Evolutionary conservation across 2,329 filamentous ascomycete species (phyloP).

Genomic region (Cladobotryum protrusum): DNA sequence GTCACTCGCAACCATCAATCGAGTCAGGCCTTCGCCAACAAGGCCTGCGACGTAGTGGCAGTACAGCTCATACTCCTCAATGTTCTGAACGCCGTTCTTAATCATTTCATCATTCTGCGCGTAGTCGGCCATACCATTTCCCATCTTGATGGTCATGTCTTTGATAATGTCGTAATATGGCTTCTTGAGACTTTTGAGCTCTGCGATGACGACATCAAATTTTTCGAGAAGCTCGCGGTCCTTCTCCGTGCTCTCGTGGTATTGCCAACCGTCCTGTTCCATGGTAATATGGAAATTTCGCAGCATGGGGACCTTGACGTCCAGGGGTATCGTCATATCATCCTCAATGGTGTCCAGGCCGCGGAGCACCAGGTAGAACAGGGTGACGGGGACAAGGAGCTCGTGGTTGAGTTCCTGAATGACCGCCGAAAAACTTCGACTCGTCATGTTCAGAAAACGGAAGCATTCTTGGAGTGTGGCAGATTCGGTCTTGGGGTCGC

Average conservation of each 20-base stretch:
- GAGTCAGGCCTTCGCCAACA: slow-evolving; percentile 90
- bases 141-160: slow-evolving; percentile 92
- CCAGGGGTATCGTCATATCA: slow-evolving; percentile 84
- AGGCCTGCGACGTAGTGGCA: slow-evolving; percentile 98
- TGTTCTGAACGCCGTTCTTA: slow-evolving; percentile 69
- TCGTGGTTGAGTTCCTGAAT: slow-evolving; percentile 96
- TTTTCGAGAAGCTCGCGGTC: slow-evolving; percentile 87
- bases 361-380: slow-evolving; percentile 91
- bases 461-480: slow-evolving; percentile 76
- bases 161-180: slow-evolving; percentile 81
- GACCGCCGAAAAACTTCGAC: slow-evolving; percentile 85
- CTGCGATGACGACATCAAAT: slow-evolving; percentile 78
- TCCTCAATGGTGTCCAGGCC: slow-evolving; percentile 98
- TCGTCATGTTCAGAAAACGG: slow-evolving; percentile 77
- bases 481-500: slow-evolving; percentile 69
- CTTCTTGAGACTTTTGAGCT: slow-evolving; percentile 83
- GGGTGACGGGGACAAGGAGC: slow-evolving; percentile 76
- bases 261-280: slow-evolving; percentile 84
- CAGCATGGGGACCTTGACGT: slow-evolving; percentile 78
- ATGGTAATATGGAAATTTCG: slow-evolving; percentile 75
- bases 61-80: slow-evolving; percentile 91
- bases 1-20: slow-evolving; percentile 79
- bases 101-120: slow-evolving; percentile 77
- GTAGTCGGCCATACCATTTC: slow-evolving; percentile 98
- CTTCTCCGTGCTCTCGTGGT: slow-evolving; percentile 85